phyloP scores from a whole-genome alignment of 176 grass and related monocot genomes.

The Rhynchospora pubera region DNA sequence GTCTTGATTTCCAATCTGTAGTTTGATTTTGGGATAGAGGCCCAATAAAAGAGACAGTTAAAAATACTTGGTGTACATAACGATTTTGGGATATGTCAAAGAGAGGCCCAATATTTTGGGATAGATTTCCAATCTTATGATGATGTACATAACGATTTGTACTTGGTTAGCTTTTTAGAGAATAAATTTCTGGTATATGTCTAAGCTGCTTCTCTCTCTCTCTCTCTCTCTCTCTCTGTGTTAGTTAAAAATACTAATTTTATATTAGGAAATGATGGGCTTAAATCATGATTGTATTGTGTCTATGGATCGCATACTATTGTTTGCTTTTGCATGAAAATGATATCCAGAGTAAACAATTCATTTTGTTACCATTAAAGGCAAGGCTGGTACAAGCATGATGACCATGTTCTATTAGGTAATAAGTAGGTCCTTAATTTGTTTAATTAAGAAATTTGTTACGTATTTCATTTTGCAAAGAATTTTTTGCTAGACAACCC shows the following conservation, averaged over 20 bases:
- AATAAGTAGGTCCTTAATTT: neutral
- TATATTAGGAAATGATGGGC: too few species aligned
- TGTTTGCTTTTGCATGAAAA: conserved; percentile 3
- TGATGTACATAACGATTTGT: neutral
- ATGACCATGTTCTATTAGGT: neutral
- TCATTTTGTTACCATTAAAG: neutral
- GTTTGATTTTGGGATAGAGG: neutral
- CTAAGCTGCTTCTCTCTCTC: neutral
- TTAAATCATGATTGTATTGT: neutral
- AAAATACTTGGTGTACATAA: too few species aligned
- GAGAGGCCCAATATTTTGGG: neutral
- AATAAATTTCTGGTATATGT: neutral
- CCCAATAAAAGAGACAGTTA: neutral
- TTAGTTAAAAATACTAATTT: neutral
- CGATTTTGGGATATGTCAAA: too few species aligned
- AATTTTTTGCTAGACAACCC: neutral
- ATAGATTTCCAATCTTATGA: too few species aligned
- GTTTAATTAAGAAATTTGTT: neutral
- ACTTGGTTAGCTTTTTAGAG: neutral
- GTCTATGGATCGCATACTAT: neutral
- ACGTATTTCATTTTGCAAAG: neutral
- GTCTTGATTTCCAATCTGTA: neutral
- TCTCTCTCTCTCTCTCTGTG: too few species aligned
- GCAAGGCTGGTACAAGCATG: neutral
- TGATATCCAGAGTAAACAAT: neutral